These are phyloP conservation scores for Naganishia onofrii DNA, from an alignment of 768 basidiomycete species.

Conservation along the genomic window DNA sequence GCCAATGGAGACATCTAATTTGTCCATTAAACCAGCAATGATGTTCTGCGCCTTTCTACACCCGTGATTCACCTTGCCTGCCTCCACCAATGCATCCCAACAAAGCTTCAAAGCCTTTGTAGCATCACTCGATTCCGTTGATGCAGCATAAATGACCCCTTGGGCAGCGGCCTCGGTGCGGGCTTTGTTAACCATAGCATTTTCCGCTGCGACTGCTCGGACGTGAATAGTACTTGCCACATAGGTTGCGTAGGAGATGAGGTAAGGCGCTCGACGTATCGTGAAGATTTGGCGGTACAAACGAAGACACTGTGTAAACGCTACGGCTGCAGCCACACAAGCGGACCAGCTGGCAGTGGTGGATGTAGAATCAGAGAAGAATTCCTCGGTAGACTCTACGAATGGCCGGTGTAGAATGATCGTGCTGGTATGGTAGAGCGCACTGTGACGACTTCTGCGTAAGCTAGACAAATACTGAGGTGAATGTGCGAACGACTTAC, in stretches of 20 bases:
- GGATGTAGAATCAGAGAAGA: conserved; percentile 31
- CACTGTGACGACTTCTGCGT: conserved; percentile 8
- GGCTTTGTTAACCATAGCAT: conserved; percentile 13
- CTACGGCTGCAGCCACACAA: conserved; percentile 34
- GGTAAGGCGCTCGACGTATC: conserved; percentile 36
- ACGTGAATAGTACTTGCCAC: conserved; percentile 41
- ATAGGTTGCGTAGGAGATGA: conserved; percentile 37
- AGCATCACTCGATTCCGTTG: conserved; percentile 23
- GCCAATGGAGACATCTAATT: conserved; percentile 28
- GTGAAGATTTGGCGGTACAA: conserved; percentile 35
- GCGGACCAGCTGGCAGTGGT: conserved; percentile 31
- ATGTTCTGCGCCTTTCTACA: conserved; percentile 33
- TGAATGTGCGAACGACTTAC: background rate
- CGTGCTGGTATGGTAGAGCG: conserved; percentile 34
- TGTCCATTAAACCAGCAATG: conserved; percentile 31
- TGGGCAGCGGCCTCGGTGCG: conserved; percentile 20
- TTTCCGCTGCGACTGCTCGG: conserved; percentile 26
- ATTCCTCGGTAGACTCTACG: conserved; percentile 34
- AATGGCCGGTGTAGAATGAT: conserved; percentile 37
- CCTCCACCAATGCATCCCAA: conserved; percentile 36
- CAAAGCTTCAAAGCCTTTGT: conserved; percentile 31
- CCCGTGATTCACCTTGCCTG: conserved; percentile 34
- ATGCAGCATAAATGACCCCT: background rate
- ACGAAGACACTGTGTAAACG: conserved; percentile 27
- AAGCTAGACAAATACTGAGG: background rate